phyloP scores from a whole-genome alignment of 2,329 filamentous ascomycete genomes.

The Ciborinia camelliae region DNA sequence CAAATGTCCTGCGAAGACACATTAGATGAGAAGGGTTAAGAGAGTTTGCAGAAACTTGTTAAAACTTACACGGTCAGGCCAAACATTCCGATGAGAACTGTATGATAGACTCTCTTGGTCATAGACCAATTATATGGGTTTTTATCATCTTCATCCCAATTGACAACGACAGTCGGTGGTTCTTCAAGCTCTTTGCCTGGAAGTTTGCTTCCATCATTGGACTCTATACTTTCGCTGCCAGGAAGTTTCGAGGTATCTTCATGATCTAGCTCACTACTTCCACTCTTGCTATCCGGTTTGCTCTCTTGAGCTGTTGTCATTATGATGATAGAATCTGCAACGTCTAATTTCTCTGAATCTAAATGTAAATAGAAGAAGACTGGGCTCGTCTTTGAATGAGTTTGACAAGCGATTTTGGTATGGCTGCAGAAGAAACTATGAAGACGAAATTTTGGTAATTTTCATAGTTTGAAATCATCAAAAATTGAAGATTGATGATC shows the following conservation, averaged over 20 bases:
- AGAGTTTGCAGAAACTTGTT: background rate
- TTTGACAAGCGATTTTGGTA: background rate
- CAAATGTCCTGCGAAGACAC: background rate
- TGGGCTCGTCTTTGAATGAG: background rate
- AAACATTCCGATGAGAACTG: constrained; percentile 2
- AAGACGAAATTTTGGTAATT: background rate
- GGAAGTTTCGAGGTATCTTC: background rate
- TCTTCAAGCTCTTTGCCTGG: background rate
- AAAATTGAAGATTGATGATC: too few species aligned
- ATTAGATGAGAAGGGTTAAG: background rate
- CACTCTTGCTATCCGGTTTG: background rate
- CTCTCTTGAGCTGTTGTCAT: background rate
- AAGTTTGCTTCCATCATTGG: background rate
- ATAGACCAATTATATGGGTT: constrained; percentile 1
- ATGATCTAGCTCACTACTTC: background rate
- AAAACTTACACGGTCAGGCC: background rate
- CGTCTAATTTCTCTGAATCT: background rate
- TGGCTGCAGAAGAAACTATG: background rate
- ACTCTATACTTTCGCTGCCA: background rate
- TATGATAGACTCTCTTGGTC: constrained; percentile 1
- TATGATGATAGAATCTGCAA: background rate
- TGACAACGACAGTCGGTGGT: background rate
- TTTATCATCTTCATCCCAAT: background rate
- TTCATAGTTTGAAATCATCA: background rate
- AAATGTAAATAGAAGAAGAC: background rate